These are phyloP conservation scores for Kernera saxatilis DNA, from an alignment of 345 rosid genomes.

Conservation along the genomic window DNA sequence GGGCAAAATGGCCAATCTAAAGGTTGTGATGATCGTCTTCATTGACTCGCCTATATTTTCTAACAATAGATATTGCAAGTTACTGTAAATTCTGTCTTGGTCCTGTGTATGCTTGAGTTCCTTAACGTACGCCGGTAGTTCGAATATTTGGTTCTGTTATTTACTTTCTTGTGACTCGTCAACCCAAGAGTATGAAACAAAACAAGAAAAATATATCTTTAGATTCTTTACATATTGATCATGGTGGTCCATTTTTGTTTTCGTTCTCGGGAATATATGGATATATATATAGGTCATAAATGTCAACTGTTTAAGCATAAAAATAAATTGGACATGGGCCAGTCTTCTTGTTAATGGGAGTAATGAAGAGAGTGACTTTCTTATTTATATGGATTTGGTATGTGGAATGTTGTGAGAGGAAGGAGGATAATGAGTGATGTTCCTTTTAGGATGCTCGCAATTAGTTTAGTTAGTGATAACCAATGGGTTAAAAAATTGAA, in stretches of 20 bases:
- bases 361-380: not conserved
- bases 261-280: not conserved
- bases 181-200: not conserved
- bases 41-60: not conserved
- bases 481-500: not conserved
- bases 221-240: not conserved
- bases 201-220: not conserved
- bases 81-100: not conserved
- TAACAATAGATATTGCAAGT: not conserved
- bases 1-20: not conserved
- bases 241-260: slow-evolving; percentile 16
- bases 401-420: slow-evolving; percentile 9
- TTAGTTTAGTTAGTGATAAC: not conserved
- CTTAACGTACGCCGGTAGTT: slow-evolving; percentile 25
- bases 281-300: not conserved
- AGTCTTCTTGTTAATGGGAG: not conserved
- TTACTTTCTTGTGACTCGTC: not conserved
- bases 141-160: not conserved
- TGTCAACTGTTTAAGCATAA: not conserved
- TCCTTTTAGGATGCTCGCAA: slow-evolving; percentile 14
- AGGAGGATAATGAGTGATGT: slow-evolving; percentile 5
- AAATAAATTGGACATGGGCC: slow-evolving; percentile 4
- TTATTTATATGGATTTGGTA: not conserved
- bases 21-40: not conserved
- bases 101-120: slow-evolving; percentile 8